phyloP scores from a whole-genome alignment of 2,329 filamentous ascomycete genomes.

The Colletotrichum lini region DNA sequence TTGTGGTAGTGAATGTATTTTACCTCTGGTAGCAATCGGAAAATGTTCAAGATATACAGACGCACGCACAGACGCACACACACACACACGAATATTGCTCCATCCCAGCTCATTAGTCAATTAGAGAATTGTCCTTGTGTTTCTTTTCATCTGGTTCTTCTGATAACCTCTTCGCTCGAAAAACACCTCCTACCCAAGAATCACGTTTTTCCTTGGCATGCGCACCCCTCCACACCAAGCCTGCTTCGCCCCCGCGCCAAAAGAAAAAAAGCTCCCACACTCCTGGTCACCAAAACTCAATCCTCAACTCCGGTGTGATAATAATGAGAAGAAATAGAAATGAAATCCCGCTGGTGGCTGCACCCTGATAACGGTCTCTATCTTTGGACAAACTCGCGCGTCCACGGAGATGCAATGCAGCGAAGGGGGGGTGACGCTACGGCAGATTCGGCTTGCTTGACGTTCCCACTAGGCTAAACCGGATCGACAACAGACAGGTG shows the following conservation, averaged over 20 bases:
- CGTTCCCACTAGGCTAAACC: slow-evolving; percentile 28
- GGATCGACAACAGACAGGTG: slow-evolving; percentile 3
- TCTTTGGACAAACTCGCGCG: neutral
- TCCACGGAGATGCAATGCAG: slow-evolving; percentile 33
- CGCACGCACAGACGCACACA: no score
- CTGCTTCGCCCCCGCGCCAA: neutral
- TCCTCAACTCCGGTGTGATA: slow-evolving; percentile 32
- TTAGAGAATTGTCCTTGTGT: no score
- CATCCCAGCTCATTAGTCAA: no score
- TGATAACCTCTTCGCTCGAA: no score
- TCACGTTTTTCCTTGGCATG: no score
- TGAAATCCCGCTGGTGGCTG: slow-evolving; percentile 21
- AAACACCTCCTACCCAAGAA: no score
- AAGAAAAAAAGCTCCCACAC: neutral
- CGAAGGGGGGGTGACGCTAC: neutral
- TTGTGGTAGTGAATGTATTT: no score
- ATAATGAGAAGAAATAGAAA: neutral
- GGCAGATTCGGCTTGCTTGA: slow-evolving; percentile 15
- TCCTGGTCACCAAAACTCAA: slow-evolving; percentile 9
- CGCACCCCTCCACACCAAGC: neutral
- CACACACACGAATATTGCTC: no score
- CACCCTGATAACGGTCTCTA: slow-evolving; percentile 28
- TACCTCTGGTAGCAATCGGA: no score
- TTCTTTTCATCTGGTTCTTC: no score
- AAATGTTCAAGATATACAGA: no score